Evolutionary conservation across 164 flowering plant species (phyloP), one percentile per base, ranked within the genome.

Genomic region (Brasenia schreberi): DNA sequence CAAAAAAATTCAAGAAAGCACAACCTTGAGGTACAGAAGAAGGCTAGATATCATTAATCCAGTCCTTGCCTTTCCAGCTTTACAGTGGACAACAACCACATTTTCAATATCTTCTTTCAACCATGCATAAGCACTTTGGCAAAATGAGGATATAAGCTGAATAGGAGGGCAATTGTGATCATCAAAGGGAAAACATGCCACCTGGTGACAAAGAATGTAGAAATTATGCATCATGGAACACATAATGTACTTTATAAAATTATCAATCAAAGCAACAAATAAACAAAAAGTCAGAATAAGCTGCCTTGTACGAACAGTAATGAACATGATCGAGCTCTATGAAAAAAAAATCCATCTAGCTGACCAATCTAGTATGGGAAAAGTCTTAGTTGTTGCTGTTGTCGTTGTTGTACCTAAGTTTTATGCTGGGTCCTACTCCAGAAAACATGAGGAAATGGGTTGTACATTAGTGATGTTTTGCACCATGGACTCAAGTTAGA

Each of bases 21-120:
- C 16, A 64, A 89, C 98, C 89, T 94, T 94, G 73, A 94, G 77
- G 73, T 72, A 94, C 16, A 94, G 71, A 73, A 94, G 96, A 69
- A 94, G 96, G 81, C 99, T 91, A 62, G 97, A 94, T 70, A 94
- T 89, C 99, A 94, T 94, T 65, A 94, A 70, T 52, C 99, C 99
- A 43, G 99, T 94, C 79, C 99, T 87, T 17, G 97, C 99, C 93
- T 88, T 94, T 73, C 99, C 99, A 74, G 99, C 96, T 76, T 94
- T 94, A 63, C 99, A 91, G 72, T 94, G 99, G 73, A 94, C 94
- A 68, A 89, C 99, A 63, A 94, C 97, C 63, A 94, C 97, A 85
- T 94, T 94, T 75, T 94, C 96, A 65, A 89, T 89, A 75, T 94
- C 99, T 71, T 89, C 87, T 80, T 94, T 94, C 82, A 94, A 76